A percentile compares a stretch with the other conserved stretches of the same genome.
phyloP scores from a whole-genome alignment of 1,139 yeast species.

The Debaryomyces sp. region DNA sequence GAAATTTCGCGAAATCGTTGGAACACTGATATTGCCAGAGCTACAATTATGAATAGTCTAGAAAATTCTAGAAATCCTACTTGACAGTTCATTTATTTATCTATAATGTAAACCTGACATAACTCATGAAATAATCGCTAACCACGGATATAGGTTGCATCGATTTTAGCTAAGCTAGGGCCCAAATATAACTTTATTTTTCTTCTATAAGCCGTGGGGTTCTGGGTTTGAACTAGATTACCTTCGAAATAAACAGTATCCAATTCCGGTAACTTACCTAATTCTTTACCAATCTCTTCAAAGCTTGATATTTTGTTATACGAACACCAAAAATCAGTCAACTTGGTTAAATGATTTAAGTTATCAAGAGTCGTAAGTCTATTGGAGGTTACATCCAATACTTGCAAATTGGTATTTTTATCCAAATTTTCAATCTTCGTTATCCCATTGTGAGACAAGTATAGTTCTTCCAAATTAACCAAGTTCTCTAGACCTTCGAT shows the following conservation, averaged over 20 bases:
- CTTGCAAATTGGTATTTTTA: conserved; percentile 63
- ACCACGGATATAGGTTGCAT: conserved; percentile 71
- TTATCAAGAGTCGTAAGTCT: conserved; percentile 62
- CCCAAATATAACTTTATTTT: conserved; percentile 76
- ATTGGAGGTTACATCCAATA: conserved; percentile 83
- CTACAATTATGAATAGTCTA: neutral
- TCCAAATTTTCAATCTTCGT: conserved; percentile 78
- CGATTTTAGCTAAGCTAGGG: conserved; percentile 79
- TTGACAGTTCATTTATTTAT: neutral
- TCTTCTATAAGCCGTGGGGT: conserved; percentile 81
- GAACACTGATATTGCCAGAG: neutral
- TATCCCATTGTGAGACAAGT: conserved; percentile 85
- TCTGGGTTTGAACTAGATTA: conserved; percentile 79
- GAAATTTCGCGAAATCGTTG: conserved; percentile 2
- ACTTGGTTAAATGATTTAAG: conserved; percentile 60
- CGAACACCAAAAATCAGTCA: conserved; percentile 95
- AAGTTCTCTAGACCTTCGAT: conserved; percentile 81
- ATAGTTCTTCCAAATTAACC: conserved; percentile 77
- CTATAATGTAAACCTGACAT: neutral
- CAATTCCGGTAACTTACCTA: conserved; percentile 62
- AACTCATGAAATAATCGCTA: neutral
- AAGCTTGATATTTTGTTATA: conserved; percentile 70
- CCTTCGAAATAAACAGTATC: conserved; percentile 95
- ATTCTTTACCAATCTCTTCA: conserved; percentile 66
- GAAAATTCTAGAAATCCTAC: conserved; percentile 4